Percentiles rank a stretch among this genome's conserved stretches.
Evolutionary conservation across 2,329 filamentous ascomycete species (phyloP).

Genomic region (Ceratocystis alfenasii): DNA sequence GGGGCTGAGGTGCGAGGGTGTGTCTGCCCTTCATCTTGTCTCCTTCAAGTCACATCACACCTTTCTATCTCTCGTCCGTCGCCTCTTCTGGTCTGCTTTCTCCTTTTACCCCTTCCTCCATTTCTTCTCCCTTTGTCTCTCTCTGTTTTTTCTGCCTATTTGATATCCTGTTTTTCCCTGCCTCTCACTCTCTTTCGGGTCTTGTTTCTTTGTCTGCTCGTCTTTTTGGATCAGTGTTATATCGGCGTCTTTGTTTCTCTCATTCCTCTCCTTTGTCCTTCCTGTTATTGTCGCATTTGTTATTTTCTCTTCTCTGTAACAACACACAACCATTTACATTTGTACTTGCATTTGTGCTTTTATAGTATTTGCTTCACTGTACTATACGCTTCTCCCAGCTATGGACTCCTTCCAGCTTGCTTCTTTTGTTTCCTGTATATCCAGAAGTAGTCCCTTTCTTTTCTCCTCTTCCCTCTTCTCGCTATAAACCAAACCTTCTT

Average conservation of each 20-base stretch:
- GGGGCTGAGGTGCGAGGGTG: not conserved
- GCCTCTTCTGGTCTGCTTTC: not conserved
- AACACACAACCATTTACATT: not conserved
- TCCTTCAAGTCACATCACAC: too few relatives aligned
- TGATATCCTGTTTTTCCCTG: constrained; percentile 7
- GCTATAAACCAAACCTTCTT: not conserved
- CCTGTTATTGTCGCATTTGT: too few relatives aligned
- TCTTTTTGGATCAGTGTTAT: not conserved
- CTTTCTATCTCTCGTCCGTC: not conserved
- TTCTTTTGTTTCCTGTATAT: too few relatives aligned
- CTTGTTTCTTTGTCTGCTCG: constrained; percentile 3
- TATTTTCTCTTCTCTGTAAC: not conserved
- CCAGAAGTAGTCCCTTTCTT: too few relatives aligned
- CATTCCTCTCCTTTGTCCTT: not conserved
- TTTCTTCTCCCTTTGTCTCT: not conserved
- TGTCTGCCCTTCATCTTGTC: too few relatives aligned
- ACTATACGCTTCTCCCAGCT: too few relatives aligned
- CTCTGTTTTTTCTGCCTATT: not conserved
- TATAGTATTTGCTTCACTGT: not conserved
- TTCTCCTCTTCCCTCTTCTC: too few relatives aligned
- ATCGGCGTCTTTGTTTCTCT: not conserved
- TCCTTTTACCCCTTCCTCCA: not conserved
- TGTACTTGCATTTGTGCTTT: not conserved
- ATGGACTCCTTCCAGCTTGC: too few relatives aligned
- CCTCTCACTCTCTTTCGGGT: not conserved